phyloP scores from a whole-genome alignment of 306 rosid genomes.

The Fagus sylvatica region DNA sequence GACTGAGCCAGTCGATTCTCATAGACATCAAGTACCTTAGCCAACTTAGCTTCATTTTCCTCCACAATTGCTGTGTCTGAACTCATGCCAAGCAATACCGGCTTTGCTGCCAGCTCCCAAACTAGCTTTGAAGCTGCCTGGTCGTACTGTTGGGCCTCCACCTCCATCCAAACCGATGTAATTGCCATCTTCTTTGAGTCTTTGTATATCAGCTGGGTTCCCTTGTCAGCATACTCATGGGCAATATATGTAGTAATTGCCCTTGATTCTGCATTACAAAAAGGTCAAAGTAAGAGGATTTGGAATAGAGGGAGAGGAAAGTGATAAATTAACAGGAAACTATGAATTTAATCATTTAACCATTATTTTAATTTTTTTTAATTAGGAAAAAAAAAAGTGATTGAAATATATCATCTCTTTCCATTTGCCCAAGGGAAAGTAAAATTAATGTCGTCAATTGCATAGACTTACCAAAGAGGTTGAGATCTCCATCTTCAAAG shows the following conservation, averaged over 20 bases:
- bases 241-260: conserved; percentile 55
- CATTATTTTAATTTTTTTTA: no score
- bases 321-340: no score
- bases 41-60: conserved; percentile 50
- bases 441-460: no score
- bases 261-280: conserved; percentile 57
- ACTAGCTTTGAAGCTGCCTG: conserved; percentile 50
- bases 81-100: conserved; percentile 20
- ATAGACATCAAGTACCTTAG: conserved; percentile 55
- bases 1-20: conserved; percentile 46
- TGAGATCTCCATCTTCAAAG: conserved; percentile 59
- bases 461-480: conserved; percentile 48
- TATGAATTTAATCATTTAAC: no score
- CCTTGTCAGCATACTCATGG: conserved; percentile 45
- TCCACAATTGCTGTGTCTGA: conserved; percentile 45
- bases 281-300: not conserved
- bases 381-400: no score
- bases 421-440: not conserved
- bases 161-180: conserved; percentile 48
- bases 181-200: conserved; percentile 54
- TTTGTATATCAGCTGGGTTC: conserved; percentile 36
- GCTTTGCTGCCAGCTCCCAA: conserved; percentile 45
- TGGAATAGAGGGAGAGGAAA: no score
- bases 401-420: not conserved
- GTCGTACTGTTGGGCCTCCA: conserved; percentile 55